These are phyloP conservation scores for Colletotrichum salicis DNA, from an alignment of 2,329 filamentous ascomycete genomes.

Conservation along the genomic window DNA sequence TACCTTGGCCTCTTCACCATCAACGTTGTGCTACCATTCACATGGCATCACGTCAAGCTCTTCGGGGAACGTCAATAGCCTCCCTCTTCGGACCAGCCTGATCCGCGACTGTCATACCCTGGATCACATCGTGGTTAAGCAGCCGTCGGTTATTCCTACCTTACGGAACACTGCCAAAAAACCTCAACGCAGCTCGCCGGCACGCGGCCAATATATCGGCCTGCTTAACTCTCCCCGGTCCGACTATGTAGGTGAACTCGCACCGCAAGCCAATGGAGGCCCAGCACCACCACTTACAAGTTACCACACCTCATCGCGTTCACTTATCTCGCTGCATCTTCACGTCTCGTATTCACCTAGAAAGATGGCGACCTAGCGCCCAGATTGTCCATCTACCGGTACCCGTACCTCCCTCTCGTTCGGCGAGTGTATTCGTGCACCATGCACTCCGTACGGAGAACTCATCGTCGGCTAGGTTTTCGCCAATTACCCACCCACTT, in stretches of 20 bases:
- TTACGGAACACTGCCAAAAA: background rate
- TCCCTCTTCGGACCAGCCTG: slow-evolving; percentile 3
- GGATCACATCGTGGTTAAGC: background rate
- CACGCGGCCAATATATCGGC: slow-evolving; percentile 5
- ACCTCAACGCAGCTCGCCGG: slow-evolving; percentile 1
- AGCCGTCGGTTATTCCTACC: slow-evolving; percentile 30
- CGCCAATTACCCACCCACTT: slow-evolving; percentile 16
- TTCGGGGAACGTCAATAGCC: background rate
- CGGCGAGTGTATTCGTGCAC: background rate
- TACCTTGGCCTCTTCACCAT: slow-evolving; percentile 12
- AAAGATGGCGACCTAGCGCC: background rate
- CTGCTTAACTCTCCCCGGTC: slow-evolving; percentile 3
- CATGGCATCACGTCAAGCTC: background rate
- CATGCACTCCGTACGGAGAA: background rate
- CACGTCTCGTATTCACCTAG: slow-evolving; percentile 25
- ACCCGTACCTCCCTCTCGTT: background rate
- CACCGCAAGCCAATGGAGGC: slow-evolving; percentile 11
- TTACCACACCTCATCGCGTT: slow-evolving; percentile 1
- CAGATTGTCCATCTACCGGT: background rate
- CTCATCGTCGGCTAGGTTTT: background rate
- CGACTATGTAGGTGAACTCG: background rate
- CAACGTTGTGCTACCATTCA: slow-evolving; percentile 12
- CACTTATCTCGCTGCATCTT: background rate
- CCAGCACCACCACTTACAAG: background rate
- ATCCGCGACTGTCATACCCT: slow-evolving; percentile 26